Evolutionary conservation across 805 yeast genomes (phyloP).

Genomic region (Ogataea haglerorum): DNA sequence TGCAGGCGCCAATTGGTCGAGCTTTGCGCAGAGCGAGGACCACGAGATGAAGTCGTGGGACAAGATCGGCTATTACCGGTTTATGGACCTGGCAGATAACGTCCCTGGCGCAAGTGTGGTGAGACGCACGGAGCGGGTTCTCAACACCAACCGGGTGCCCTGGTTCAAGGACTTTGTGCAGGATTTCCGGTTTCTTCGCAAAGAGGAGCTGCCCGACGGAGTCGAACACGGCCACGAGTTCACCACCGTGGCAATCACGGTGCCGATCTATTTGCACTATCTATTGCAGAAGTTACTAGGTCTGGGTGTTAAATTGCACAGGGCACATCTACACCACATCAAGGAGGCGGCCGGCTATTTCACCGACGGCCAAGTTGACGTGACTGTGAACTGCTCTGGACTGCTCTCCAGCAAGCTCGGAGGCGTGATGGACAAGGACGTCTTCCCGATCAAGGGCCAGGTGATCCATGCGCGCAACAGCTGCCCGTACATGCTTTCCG

Average conservation of each 20-base stretch:
- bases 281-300: constrained; percentile 38
- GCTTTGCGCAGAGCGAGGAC: constrained; percentile 49
- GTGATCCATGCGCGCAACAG: constrained; percentile 50
- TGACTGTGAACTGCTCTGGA: constrained; percentile 60
- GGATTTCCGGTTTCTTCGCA: constrained; percentile 35
- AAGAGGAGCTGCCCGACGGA: constrained; percentile 36
- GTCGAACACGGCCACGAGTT: constrained; percentile 43
- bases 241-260: constrained; percentile 33
- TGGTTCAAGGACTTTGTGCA: constrained; percentile 51
- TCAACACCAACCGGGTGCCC: constrained; percentile 31
- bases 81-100: constrained; percentile 41
- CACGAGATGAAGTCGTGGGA: constrained; percentile 38
- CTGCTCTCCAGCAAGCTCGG: constrained; percentile 40
- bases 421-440: constrained; percentile 38
- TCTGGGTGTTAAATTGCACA: constrained; percentile 40
- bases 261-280: constrained; percentile 28
- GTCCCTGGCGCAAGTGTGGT: constrained; percentile 52
- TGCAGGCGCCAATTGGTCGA: constrained; percentile 73
- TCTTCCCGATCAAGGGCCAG: constrained; percentile 60
- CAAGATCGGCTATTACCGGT: constrained; percentile 44
- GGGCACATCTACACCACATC: constrained; percentile 41
- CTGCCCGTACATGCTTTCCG: constrained; percentile 21
- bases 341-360: constrained; percentile 48
- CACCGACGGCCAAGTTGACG: constrained; percentile 39
- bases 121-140: constrained; percentile 17